phyloP scores from a whole-genome alignment of 139 green algal genomes.

The Closterium sp. region DNA sequence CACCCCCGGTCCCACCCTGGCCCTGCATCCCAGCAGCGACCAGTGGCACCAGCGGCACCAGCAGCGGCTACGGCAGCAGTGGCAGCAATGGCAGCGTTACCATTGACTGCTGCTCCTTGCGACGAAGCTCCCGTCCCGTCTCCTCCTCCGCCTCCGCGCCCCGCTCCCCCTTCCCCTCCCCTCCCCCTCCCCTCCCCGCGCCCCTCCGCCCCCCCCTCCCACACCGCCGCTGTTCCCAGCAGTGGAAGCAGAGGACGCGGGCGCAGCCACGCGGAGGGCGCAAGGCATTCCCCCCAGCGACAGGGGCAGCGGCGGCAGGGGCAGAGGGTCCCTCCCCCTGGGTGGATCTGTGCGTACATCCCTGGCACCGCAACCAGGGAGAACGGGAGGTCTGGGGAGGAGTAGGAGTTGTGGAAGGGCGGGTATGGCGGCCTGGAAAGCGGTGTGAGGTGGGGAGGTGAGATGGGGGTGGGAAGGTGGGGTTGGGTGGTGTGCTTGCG shows the following conservation, averaged over 20 bases:
- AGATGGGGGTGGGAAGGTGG: background rate
- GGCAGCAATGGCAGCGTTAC: background rate
- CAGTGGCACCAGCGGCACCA: background rate
- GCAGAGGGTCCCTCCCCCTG: background rate
- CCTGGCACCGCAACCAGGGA: background rate
- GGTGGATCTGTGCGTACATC: background rate
- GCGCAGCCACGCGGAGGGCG: background rate
- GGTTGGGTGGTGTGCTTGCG: background rate
- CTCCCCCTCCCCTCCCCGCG: too few species aligned
- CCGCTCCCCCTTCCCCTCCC: background rate
- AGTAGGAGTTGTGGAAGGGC: background rate
- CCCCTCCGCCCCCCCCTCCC: background rate
- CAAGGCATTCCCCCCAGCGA: background rate
- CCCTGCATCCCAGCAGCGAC: background rate
- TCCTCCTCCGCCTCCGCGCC: background rate
- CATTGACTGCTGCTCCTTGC: background rate
- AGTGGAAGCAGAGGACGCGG: background rate
- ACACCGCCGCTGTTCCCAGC: background rate
- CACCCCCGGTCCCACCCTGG: background rate
- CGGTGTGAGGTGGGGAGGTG: background rate
- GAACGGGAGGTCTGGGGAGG: background rate
- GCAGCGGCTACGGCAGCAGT: background rate
- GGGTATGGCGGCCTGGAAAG: background rate
- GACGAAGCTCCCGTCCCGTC: background rate
- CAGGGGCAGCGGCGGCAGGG: background rate